Percentiles rank a stretch among this genome's conserved stretches.
Evolutionary conservation across 1,284 basidiomycete genomes (phyloP).

Genomic region (Dichomitus squalens): DNA sequence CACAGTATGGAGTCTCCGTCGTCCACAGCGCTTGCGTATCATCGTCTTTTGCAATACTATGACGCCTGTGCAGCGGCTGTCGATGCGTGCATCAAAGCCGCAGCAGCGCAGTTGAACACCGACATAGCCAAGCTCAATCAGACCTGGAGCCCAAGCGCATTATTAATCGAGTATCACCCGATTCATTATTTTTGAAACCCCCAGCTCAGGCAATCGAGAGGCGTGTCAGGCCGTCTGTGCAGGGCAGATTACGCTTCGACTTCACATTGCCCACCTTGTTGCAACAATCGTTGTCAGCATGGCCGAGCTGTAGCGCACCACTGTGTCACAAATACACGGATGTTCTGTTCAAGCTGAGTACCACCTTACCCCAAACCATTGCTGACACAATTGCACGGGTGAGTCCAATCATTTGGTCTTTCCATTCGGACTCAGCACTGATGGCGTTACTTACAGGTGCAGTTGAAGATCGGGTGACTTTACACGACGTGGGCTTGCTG

Average conservation of each 20-base stretch:
- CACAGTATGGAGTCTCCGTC: conserved; percentile 1
- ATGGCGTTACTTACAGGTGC: neutral
- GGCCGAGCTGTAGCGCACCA: neutral
- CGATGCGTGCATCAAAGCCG: neutral
- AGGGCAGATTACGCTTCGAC: no score
- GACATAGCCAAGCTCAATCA: neutral
- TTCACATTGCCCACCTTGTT: neutral
- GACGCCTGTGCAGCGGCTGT: neutral
- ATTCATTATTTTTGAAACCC: no score
- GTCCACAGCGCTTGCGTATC: neutral
- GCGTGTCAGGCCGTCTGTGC: no score
- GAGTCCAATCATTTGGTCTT: no score
- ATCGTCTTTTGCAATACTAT: neutral
- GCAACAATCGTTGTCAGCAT: neutral
- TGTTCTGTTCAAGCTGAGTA: neutral
- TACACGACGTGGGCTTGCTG: no score
- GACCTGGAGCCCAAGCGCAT: no score
- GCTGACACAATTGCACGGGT: neutral
- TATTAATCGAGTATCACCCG: no score
- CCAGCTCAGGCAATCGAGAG: no score
- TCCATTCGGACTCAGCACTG: neutral
- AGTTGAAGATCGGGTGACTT: neutral
- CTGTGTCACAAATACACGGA: no score
- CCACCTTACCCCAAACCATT: neutral
- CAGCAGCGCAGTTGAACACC: neutral